Conservation (phyloP, 1,139 yeast genomes). For the Neolecta irregularis region DNA sequence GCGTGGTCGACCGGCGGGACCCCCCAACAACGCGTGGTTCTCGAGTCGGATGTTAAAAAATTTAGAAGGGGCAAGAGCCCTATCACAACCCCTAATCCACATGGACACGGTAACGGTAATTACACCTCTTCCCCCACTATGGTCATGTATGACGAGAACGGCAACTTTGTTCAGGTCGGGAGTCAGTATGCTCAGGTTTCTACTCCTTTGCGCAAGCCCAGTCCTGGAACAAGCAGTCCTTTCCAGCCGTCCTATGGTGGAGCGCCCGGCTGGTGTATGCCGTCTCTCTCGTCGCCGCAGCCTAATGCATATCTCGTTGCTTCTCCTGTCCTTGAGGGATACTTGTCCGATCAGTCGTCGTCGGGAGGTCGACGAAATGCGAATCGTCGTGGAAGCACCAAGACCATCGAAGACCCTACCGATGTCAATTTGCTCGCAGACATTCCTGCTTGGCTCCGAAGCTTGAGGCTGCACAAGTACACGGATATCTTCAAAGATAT, state of each 20-base stretch:
- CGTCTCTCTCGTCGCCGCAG: slow-evolving; percentile 2
- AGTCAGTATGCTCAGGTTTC: slow-evolving; percentile 5
- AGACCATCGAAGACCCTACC: slow-evolving; percentile 13
- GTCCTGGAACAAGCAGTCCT: slow-evolving; percentile 1
- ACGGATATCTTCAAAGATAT: slow-evolving; percentile 66
- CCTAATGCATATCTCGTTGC: slow-evolving; percentile 4
- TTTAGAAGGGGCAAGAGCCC: slow-evolving; percentile 19
- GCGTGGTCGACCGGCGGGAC: slow-evolving; percentile 23
- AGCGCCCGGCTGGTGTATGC: slow-evolving; percentile 1
- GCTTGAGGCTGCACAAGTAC: slow-evolving; percentile 80
- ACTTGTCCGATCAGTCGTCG: slow-evolving; percentile 6
- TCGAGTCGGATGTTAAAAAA: slow-evolving; percentile 22
- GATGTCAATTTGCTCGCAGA: slow-evolving; percentile 43
- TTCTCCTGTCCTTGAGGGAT: slow-evolving; percentile 8
- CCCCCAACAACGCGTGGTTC: slow-evolving; percentile 10
- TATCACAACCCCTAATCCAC: slow-evolving; percentile 1
- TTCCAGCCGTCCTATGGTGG: slow-evolving; percentile 2
- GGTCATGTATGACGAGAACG: slow-evolving; percentile 14
- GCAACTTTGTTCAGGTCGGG: slow-evolving; percentile 12
- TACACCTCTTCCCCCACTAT: slow-evolving; percentile 5
- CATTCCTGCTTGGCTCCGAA: slow-evolving; percentile 84
- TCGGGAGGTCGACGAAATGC: background rate
- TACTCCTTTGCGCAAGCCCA: slow-evolving; percentile 5
- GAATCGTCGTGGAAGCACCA: slow-evolving; percentile 6
- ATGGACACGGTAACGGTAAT: too few relatives aligned